These are phyloP conservation scores for Cerioporus squamosus DNA, from an alignment of 1,284 basidiomycete genomes.

Conservation along the genomic window DNA sequence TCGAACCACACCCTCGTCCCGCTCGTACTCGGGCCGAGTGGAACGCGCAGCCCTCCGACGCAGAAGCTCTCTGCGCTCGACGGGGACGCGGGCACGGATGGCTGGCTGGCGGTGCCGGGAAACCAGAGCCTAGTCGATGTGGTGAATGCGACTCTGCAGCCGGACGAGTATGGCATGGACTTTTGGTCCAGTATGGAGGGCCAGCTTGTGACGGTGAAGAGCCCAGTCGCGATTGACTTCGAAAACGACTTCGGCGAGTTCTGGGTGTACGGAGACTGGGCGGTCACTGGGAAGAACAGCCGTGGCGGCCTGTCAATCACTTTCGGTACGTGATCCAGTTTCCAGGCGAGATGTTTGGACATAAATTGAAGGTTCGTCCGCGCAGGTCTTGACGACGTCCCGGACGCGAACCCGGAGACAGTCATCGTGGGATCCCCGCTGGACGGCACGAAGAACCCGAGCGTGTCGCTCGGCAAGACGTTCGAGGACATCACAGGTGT, in stretches of 20 bases:
- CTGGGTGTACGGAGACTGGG: conserved; percentile 63
- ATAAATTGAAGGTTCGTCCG: background rate
- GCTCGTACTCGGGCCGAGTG: conserved; percentile 51
- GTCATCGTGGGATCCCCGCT: conserved; percentile 58
- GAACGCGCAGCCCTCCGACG: conserved; percentile 52
- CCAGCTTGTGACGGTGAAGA: conserved; percentile 55
- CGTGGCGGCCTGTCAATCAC: conserved; percentile 61
- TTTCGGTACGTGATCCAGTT: conserved; percentile 41
- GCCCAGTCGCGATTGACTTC: conserved; percentile 53
- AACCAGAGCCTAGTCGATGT: conserved; percentile 50
- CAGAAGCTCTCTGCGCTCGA: conserved; percentile 53
- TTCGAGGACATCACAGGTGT: conserved; percentile 61
- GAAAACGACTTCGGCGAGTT: conserved; percentile 59
- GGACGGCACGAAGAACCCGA: conserved; percentile 57
- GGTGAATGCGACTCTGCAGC: conserved; percentile 50
- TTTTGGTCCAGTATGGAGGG: conserved; percentile 69
- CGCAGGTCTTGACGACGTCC: conserved; percentile 50
- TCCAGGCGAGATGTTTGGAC: too few relatives aligned
- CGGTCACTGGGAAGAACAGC: conserved; percentile 53
- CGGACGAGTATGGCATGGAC: conserved; percentile 56
- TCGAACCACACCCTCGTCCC: conserved; percentile 51
- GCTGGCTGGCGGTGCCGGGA: conserved; percentile 58
- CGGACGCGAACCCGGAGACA: conserved; percentile 60
- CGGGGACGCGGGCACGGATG: conserved; percentile 44
- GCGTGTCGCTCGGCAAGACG: conserved; percentile 50